Base-by-base conservation (phyloP, 768 basidiomycete genomes). In the Daedaleopsis sinensis region DNA sequence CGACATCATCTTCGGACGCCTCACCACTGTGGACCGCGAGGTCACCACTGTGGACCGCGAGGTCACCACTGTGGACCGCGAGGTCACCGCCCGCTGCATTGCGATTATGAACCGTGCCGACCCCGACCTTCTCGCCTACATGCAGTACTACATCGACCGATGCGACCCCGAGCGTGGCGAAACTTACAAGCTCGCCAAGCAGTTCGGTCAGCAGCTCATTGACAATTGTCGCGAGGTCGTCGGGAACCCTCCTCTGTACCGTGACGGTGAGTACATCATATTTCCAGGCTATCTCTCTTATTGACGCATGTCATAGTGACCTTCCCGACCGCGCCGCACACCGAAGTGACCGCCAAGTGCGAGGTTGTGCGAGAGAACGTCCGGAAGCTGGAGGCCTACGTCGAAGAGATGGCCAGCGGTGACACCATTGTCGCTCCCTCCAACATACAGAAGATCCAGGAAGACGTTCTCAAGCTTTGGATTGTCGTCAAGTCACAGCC, bases 61-160 rank as follows among this genome's bases (percentile, higher is more conserved):
- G n/a, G n/a, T n/a, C n/a, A 95, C 90, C 23, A 94, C 94, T 18
- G 92, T 98, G 65, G 95, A 98, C 71, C 91, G 94, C 55, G 94
- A 96, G 72, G 94, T 96, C 74, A 97, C 97, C 13, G 94, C 95
- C 65, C 91, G 96, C 57, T 98, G 96, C 78, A 96, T 99, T 61
- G 88, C 93, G 59, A 91, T 99, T 71, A 93, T 99, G 80, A 98
- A 98, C 78, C 89, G 97, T 65, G 96, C 96, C 11, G 96, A 98
- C 73, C 91, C 92, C 3, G 90, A 90, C 62, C 87, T 98, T 69
- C 75, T 95, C 68, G 87, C 84, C 9, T 98, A 96, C 78, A 97
- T 98, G 95, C 91, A 97, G 72, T 98, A 94, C 76, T 82, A 93
- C 73, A 94, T 99, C 71, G 85, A 96, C 73, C 84, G 82, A 48